A percentile compares a stretch with the other conserved stretches of the same genome.
phyloP scores from a whole-genome alignment of 2,329 filamentous ascomycete genomes.

The Anthostomella pinea region DNA sequence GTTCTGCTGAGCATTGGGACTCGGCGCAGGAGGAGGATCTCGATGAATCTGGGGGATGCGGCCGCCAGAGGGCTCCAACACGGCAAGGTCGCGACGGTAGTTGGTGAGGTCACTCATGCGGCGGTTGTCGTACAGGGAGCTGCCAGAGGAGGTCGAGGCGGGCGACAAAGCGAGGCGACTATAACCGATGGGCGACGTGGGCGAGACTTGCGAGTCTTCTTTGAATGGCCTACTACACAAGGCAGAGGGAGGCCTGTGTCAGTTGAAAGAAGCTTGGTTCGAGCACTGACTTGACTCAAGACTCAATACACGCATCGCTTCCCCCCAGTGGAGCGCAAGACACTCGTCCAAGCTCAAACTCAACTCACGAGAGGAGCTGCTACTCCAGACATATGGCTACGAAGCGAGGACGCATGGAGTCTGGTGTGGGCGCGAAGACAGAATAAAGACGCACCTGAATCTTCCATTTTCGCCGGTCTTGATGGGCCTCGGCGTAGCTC shows the following conservation, averaged over 20 bases:
- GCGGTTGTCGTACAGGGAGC: slow-evolving; percentile 55
- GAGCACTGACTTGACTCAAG: no score
- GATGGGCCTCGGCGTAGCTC: slow-evolving; percentile 46
- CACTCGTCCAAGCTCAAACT: slow-evolving; percentile 1
- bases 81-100: slow-evolving; percentile 69
- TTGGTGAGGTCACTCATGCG: slow-evolving; percentile 62
- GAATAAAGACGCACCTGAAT: slow-evolving; percentile 43
- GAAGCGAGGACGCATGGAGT: slow-evolving; percentile 1
- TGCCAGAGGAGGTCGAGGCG: slow-evolving; percentile 41
- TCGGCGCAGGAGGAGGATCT: slow-evolving; percentile 56
- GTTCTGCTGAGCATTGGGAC: slow-evolving; percentile 50
- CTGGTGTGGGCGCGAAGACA: no score
- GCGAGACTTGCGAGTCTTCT: slow-evolving; percentile 48
- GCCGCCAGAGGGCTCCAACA: slow-evolving; percentile 60
- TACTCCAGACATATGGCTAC: no score
- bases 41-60: slow-evolving; percentile 59
- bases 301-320: background rate
- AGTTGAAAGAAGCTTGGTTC: slow-evolving; percentile 22
- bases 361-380: background rate
- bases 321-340: background rate
- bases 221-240: slow-evolving; percentile 32
- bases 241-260: slow-evolving; percentile 27
- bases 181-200: slow-evolving; percentile 44
- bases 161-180: slow-evolving; percentile 42
- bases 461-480: slow-evolving; percentile 53